Conservation (phyloP, 345 rosid genomes). For the Brassica juncea region DNA sequence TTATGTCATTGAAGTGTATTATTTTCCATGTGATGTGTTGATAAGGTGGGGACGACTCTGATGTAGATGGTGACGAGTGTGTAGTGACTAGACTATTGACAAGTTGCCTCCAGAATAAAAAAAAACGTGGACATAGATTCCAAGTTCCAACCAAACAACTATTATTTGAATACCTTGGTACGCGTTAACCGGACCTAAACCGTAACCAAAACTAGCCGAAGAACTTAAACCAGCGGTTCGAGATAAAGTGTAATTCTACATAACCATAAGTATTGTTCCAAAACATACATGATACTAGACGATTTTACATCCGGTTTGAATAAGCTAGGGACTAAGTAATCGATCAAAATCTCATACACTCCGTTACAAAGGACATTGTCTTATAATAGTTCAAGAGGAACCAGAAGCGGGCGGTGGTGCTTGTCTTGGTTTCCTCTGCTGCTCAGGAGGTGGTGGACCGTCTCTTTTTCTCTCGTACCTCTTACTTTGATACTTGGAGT, state of each 20-base stretch:
- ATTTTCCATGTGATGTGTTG: conserved; percentile 34
- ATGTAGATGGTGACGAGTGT: conserved; percentile 36
- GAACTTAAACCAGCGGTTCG: conserved; percentile 1
- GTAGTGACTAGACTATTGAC: background rate
- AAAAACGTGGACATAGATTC: conserved; percentile 23
- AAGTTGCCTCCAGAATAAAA: too few species aligned
- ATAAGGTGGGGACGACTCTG: conserved; percentile 30
- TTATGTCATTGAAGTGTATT: conserved; percentile 13
- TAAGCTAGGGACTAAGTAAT: conserved; percentile 27
- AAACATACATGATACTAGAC: background rate
- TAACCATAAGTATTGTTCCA: conserved; percentile 18
- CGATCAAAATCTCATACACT: conserved; percentile 30
- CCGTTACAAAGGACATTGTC: background rate
- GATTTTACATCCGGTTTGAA: conserved; percentile 7
- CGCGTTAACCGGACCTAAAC: background rate
- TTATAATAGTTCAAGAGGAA: conserved; percentile 39
- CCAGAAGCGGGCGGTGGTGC: conserved; percentile 49
- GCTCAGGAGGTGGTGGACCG: conserved; percentile 82
- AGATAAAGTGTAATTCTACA: conserved; percentile 16
- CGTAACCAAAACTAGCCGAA: background rate
- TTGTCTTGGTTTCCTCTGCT: conserved; percentile 61
- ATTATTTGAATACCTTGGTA: background rate
- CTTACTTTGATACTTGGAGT: conserved; percentile 57
- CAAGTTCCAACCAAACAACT: background rate
- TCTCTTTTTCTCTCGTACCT: conserved; percentile 81